Evolutionary conservation across 106 monocot species (phyloP), one percentile per base, ranked within the genome.

Genomic region (Agapanthus africanus): DNA sequence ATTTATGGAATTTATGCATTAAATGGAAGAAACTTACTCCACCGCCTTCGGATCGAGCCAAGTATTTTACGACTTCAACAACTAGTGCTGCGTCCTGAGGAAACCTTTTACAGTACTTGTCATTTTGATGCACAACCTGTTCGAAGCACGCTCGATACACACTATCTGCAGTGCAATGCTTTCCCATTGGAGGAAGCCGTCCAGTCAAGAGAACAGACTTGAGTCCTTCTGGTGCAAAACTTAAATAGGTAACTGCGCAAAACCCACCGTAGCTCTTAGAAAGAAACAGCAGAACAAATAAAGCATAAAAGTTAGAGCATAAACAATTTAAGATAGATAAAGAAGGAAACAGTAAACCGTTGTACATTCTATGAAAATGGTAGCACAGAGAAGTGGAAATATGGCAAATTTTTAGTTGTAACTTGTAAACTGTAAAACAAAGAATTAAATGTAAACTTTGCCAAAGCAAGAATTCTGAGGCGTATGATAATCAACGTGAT

Each of bases 211-310:
- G 86, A 71, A 89, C 89, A 74, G 76, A 68, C 54, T 87, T 82
- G 60, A 97, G 74, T 63, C 95, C 95, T 75, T 89, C 68, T 63
- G 95, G 89, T 63, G 91, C 91, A 81, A 97, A 92, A 87, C 95
- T 92, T 86, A 97, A 82, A 80, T 97, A 97, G 63, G 91, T 92
- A 71, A 92, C 89, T 30, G 95, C 95, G 77, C 91, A 92, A 76
- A 92, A 97, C 32, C 95, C 95, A 77, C 95, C 91, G 49, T 82
- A 97, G 72, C 95, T 97, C 95, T 97, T 73, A 68, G 74, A 44
- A 47, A 66, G 70, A 27, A 78, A 46, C 54, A 30, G n/a, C 7
- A 19, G 27, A 37, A 11, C 54, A 72, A 65, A 46, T 30, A 28
- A 50, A 22, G 39, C n/a, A n/a, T n/a, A n/a, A n/a, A n/a, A n/a